Base-by-base conservation (phyloP, 2,329 filamentous ascomycete genomes). In the Fonsecaea nubica region DNA sequence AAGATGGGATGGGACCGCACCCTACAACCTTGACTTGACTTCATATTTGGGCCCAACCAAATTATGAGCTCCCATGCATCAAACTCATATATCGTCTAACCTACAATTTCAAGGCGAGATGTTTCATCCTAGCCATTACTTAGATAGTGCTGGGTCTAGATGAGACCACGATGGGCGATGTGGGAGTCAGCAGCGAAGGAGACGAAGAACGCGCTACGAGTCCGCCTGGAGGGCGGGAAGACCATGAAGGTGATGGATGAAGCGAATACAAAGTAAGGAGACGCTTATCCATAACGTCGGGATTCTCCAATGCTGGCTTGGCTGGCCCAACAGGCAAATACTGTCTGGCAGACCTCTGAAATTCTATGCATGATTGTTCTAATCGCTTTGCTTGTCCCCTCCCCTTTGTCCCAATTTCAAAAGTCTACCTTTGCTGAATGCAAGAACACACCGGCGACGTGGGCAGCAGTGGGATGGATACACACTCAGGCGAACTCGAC, bases 401-500 rank as follows among this genome's bases (percentile, higher is more conserved):
- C 6, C 30, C 30, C 30, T 3, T 38, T 38, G 9, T 21, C 2
- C 30, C 30, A 5, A 32, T 32, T 32, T 32, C 30, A 32, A 32
- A 32, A 6, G 30, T 32, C 30, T 32, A 32, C 30, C 30, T 32
- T 32, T 32, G 30, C 30, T 40, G 12, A 1, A 40, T 13, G 36
- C 10, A 15, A 40, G 12, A 21, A 12, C 42, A 21, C n/a, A n/a
- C 1, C n/a, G n/a, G 9, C n/a, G 42, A 48, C 42, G 9, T 6
- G 30, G 30, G 6, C 30, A 32, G 30, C 30, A 6, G 30, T 32
- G 4, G 30, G 30, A 32, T 45, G 15, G 40, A 25, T 25, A 25
- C 5, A 7, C n/a, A 48, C 18, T 55, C 52, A 70, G 30, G 67
- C 69, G 38, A 67, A 71, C 32, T 58, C 64, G 1, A 82, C 75